These are phyloP conservation scores for Trichoderma sp. DNA, from an alignment of 2,329 filamentous ascomycete genomes.

Conservation along the genomic window DNA sequence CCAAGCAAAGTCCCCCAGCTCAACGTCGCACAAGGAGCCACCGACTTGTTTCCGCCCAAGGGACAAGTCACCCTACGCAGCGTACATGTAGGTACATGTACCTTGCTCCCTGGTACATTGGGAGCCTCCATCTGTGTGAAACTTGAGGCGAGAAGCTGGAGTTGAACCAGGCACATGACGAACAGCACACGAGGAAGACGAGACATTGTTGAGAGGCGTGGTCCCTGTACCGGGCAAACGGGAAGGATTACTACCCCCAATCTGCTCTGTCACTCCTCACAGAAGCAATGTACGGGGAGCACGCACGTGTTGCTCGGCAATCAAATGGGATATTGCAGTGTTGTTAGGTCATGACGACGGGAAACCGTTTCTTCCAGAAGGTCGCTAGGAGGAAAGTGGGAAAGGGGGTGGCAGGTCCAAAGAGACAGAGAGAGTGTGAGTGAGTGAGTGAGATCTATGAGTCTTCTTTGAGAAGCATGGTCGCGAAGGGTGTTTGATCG, in stretches of 20 bases:
- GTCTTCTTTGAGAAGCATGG: neutral
- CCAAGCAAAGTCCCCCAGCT: neutral
- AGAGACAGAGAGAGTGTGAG: neutral
- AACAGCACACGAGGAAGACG: neutral
- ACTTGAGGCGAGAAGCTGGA: neutral
- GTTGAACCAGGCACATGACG: neutral
- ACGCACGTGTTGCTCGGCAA: constrained; percentile 9
- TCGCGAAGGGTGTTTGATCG: neutral
- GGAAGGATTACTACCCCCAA: neutral
- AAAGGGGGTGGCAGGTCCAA: neutral
- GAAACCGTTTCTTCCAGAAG: constrained; percentile 11
- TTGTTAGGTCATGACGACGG: neutral
- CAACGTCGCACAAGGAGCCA: neutral
- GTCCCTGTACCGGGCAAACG: constrained; percentile 12
- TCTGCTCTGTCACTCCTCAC: neutral
- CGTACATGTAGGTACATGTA: neutral
- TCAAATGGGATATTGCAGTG: constrained; percentile 6
- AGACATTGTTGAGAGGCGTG: neutral
- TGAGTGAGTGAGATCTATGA: neutral
- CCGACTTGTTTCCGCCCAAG: neutral
- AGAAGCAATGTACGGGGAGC: neutral
- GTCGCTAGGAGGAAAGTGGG: neutral
- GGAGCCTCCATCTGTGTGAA: neutral
- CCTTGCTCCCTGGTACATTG: neutral
- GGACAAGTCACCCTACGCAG: neutral